phyloP scores from a whole-genome alignment of 805 yeast genomes.

The Candida ovalis region DNA sequence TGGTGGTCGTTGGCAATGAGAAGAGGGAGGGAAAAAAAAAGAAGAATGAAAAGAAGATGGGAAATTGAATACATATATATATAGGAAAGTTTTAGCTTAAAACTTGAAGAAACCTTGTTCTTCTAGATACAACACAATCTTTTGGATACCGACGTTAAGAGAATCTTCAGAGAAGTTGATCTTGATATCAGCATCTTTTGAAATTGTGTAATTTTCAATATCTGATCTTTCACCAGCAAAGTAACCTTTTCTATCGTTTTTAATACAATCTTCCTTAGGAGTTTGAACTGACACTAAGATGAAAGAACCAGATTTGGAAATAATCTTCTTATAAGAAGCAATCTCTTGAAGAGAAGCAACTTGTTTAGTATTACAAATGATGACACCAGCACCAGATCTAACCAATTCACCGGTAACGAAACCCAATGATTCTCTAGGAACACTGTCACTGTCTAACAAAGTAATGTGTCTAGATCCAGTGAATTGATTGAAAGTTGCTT shows the following conservation, averaged over 20 bases:
- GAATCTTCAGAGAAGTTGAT: slow-evolving; percentile 52
- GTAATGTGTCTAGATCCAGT: slow-evolving; percentile 80
- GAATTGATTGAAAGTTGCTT: slow-evolving; percentile 86
- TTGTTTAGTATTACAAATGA: slow-evolving; percentile 49
- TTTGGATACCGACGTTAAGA: slow-evolving; percentile 68
- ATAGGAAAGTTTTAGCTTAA: slow-evolving; percentile 15
- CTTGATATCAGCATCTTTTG: slow-evolving; percentile 53
- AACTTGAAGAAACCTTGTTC: slow-evolving; percentile 77
- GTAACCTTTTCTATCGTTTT: slow-evolving; percentile 49
- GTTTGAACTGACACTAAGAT: slow-evolving; percentile 50
- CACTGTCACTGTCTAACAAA: slow-evolving; percentile 38
- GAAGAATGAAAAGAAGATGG: too few relatives aligned
- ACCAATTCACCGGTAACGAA: slow-evolving; percentile 72
- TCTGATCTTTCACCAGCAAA: slow-evolving; percentile 43
- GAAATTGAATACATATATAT: not conserved
- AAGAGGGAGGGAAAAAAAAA: too few relatives aligned
- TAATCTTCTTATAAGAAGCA: slow-evolving; percentile 37
- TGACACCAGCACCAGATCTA: slow-evolving; percentile 90
- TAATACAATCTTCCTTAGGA: slow-evolving; percentile 41
- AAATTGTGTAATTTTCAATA: slow-evolving; percentile 44
- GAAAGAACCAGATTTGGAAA: slow-evolving; percentile 49
- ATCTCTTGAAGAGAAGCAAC: slow-evolving; percentile 44
- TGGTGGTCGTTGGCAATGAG: too few relatives aligned
- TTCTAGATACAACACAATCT: slow-evolving; percentile 68
- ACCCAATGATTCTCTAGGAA: slow-evolving; percentile 41